Percentiles rank a stretch among this genome's conserved stretches.
Conservation (phyloP, 208 protist species). For the Trypanosoma avium region DNA sequence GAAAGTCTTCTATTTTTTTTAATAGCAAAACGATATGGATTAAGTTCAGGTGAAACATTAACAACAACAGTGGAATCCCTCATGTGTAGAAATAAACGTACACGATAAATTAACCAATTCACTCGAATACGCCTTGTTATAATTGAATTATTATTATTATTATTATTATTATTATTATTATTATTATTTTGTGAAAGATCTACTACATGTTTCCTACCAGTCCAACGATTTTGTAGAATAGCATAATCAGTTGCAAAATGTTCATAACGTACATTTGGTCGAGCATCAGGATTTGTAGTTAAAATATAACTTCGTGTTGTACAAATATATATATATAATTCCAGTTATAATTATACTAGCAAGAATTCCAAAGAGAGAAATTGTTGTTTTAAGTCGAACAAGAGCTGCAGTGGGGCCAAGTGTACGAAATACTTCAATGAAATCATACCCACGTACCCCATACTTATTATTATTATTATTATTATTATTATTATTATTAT, state of each 20-base stretch:
- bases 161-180: neutral
- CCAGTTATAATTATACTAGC: slow-evolving; percentile 25
- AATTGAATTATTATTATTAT: neutral
- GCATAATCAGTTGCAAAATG: slow-evolving; percentile 72
- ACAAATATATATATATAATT: slow-evolving; percentile 57
- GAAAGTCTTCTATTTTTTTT: neutral
- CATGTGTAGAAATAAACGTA: slow-evolving; percentile 65
- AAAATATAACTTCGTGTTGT: slow-evolving; percentile 69
- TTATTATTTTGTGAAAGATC: slow-evolving; percentile 11
- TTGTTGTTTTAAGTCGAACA: slow-evolving; percentile 18
- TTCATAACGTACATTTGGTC: slow-evolving; percentile 43
- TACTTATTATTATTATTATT: slow-evolving; percentile 4
- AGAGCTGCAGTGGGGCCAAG: slow-evolving; percentile 29
- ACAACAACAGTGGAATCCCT: slow-evolving; percentile 48
- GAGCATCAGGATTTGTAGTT: slow-evolving; percentile 57
- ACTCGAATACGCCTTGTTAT: slow-evolving; percentile 33
- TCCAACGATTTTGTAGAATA: slow-evolving; percentile 64
- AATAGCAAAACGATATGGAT: slow-evolving; percentile 53
- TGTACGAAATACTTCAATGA: slow-evolving; percentile 45
- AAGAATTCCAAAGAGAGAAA: slow-evolving; percentile 35
- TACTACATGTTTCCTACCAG: slow-evolving; percentile 30
- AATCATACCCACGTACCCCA: slow-evolving; percentile 25
- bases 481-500: neutral
- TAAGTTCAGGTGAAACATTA: slow-evolving; percentile 41
- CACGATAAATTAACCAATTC: slow-evolving; percentile 56